These are phyloP conservation scores for Castanopsis chinensis DNA, from an alignment of 306 rosid species.

Conservation along the genomic window DNA sequence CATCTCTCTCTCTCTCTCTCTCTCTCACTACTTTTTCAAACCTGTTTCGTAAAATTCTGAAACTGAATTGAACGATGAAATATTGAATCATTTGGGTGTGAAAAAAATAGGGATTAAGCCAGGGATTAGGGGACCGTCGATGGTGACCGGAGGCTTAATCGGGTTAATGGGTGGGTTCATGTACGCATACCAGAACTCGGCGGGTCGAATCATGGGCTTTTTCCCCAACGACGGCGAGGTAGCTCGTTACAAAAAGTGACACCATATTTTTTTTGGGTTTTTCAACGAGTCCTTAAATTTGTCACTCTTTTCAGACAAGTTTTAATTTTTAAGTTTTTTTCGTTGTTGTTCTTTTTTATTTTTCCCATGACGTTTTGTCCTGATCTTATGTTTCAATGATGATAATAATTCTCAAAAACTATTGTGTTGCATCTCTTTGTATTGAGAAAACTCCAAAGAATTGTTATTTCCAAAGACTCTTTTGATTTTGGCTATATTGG, in stretches of 20 bases:
- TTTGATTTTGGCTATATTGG: no score
- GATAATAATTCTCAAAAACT: background rate
- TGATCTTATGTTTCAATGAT: background rate
- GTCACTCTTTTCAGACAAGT: background rate
- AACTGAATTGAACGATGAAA: background rate
- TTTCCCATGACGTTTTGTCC: background rate
- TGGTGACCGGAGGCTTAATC: slow-evolving; percentile 93
- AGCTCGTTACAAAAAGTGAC: slow-evolving; percentile 76
- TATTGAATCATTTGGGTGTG: background rate
- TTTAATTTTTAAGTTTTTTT: no score
- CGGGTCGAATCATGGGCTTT: slow-evolving; percentile 88
- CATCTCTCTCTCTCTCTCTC: background rate
- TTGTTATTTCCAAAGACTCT: no score
- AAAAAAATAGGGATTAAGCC: slow-evolving; percentile 73
- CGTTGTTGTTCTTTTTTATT: background rate
- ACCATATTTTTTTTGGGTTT: background rate
- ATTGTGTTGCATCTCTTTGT: background rate
- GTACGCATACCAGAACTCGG: slow-evolving; percentile 95
- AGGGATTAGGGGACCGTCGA: slow-evolving; percentile 88
- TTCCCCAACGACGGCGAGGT: slow-evolving; percentile 91
- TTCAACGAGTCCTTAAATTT: background rate
- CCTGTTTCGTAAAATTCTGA: background rate
- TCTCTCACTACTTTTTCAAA: background rate
- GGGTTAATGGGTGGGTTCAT: slow-evolving; percentile 94
- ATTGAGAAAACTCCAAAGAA: no score